These are phyloP conservation scores for Diddensiella transvaalensis DNA, from an alignment of 805 yeast genomes.

Conservation along the genomic window DNA sequence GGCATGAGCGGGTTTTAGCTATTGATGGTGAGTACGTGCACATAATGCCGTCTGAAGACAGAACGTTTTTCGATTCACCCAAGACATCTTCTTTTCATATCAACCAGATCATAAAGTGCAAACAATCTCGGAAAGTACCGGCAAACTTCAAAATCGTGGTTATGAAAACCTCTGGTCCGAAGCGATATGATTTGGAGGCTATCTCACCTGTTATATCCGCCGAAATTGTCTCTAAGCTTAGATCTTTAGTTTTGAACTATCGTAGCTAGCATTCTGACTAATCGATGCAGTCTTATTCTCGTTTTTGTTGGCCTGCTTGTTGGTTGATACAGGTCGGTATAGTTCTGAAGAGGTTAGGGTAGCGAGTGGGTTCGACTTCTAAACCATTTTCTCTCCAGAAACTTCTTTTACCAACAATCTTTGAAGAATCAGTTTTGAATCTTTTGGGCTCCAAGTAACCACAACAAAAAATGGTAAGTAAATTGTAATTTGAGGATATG, in stretches of 20 bases:
- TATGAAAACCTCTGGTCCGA: conserved; percentile 61
- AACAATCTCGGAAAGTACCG: conserved; percentile 73
- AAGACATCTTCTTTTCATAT: conserved; percentile 87
- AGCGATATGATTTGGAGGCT: conserved; percentile 87
- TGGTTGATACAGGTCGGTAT: no score
- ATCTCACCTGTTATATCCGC: conserved; percentile 53
- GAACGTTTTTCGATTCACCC: conserved; percentile 64
- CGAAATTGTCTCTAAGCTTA: conserved; percentile 73
- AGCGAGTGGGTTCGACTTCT: background rate
- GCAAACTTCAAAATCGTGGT: conserved; percentile 79
- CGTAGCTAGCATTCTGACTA: conserved; percentile 25
- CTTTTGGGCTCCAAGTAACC: background rate
- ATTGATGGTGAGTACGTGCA: conserved; percentile 94
- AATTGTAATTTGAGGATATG: background rate
- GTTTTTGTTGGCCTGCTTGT: background rate
- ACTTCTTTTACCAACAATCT: background rate
- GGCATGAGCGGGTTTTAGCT: conserved; percentile 79
- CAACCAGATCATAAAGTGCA: conserved; percentile 67
- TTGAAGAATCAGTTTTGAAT: background rate
- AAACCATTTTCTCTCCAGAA: background rate
- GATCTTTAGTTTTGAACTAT: conserved; percentile 54
- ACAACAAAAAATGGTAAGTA: background rate
- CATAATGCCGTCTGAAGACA: conserved; percentile 79
- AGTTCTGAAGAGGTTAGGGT: background rate
- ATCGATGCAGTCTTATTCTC: background rate